These are phyloP conservation scores for Exobasidium cylindrosporum DNA, from an alignment of 1,284 basidiomycete genomes.

Conservation along the genomic window DNA sequence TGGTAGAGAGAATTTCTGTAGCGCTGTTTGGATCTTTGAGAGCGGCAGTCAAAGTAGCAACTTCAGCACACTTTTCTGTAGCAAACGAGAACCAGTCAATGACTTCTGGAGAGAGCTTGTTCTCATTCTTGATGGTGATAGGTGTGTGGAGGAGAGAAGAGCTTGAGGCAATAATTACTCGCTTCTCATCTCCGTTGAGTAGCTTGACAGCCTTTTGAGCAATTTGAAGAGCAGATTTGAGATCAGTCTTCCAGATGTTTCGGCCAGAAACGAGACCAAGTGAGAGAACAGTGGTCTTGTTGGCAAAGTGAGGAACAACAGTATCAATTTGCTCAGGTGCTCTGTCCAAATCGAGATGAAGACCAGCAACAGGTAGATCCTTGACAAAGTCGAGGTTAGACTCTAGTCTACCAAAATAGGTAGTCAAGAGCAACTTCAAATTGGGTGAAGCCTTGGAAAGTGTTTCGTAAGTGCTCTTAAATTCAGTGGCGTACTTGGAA, in stretches of 20 bases:
- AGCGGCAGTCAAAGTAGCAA: constrained; percentile 72
- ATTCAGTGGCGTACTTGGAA: constrained; percentile 75
- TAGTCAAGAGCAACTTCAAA: constrained; percentile 88
- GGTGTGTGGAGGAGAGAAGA: constrained; percentile 98
- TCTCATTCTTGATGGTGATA: constrained; percentile 89
- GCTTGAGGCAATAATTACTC: constrained; percentile 90
- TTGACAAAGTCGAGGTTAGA: constrained; percentile 83
- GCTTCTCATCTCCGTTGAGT: constrained; percentile 56
- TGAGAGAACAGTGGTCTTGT: constrained; percentile 70
- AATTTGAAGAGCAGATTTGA: constrained; percentile 75
- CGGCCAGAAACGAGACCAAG: constrained; percentile 96
- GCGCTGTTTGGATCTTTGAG: constrained; percentile 41
- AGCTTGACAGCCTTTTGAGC: constrained; percentile 70
- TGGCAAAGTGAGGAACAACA: constrained; percentile 70
- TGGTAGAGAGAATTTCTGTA: constrained; percentile 56
- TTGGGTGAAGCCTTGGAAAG: constrained; percentile 70
- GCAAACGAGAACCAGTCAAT: constrained; percentile 99
- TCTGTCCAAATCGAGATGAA: constrained; percentile 96
- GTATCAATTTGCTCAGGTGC: constrained; percentile 78
- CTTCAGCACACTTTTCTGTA: constrained; percentile 90
- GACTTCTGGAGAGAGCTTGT: constrained; percentile 82
- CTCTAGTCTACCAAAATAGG: constrained; percentile 92
- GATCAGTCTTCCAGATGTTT: constrained; percentile 99
- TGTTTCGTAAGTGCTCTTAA: constrained; percentile 74
- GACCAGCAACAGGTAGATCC: constrained; percentile 87